Base-by-base conservation (phyloP, 495 filamentous ascomycete genomes). In the Xylaria venustula region DNA sequence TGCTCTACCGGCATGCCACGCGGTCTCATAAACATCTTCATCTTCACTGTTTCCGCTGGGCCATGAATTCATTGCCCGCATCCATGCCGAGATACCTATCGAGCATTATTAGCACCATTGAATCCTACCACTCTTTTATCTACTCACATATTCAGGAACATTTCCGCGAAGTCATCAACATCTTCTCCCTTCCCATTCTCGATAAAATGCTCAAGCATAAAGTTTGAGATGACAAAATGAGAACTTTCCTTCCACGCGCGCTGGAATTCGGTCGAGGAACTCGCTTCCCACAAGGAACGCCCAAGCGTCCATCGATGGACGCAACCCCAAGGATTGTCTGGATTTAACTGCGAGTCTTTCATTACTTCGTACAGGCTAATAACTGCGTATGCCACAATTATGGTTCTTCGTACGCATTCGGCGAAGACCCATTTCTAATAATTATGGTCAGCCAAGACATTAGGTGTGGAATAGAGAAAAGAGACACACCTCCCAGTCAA, bases 401-500 rank as follows among this genome's bases (percentile, higher is more conserved):
- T 64, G 15, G 71, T 73, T 49, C 71, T 58, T 0, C 67, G 67
- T 20, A 71, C 59, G 28, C 62, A 72, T 54, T 73, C 71, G 50
- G 67, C 62, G 32, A 73, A 73, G 34, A 73, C 66, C 71, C 71
- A 73, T 42, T 64, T 61, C 69, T 73, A 40, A 2, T 6, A n/a
- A 22, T 8, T 22, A 2, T 8, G 5, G 61, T 50, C 9, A 60
- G 42, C 22, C 19, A 48, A 30, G 2, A 2, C 2, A 4, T 25
- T 2, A 2, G 3, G 14, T n/a, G 23, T 6, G 7, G 20, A 47
- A 25, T 22, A 12, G 6, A 22, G 20, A 17, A 5, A 1, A 17
- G 36, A 52, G 9, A 64, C 67, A 9, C 14, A 69, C 67, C 61
- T 69, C 64, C 67, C 67, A 69, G n/a, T 64, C 58, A 23, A 44